Percentiles rank a stretch among this genome's conserved stretches.
phyloP scores from a whole-genome alignment of 257 asterid genomes.

The Galeopsis tetrahit region DNA sequence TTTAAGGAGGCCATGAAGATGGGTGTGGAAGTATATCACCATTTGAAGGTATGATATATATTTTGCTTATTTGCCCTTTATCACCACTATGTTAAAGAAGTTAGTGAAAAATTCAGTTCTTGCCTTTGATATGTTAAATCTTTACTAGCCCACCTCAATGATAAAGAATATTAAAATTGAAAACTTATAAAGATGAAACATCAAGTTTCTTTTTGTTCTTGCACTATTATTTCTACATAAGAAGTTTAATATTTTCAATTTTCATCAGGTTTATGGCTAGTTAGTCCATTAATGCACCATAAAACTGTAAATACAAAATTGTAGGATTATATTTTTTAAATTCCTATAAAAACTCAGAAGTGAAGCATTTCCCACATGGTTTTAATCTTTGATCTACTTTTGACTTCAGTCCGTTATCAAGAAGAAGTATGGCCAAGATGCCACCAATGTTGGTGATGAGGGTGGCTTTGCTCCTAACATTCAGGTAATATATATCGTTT shows the following conservation, averaged over 20 bases:
- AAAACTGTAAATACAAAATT: neutral
- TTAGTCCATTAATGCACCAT: neutral
- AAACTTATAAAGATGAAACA: neutral
- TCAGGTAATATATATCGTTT: conserved; percentile 51
- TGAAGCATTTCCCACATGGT: neutral
- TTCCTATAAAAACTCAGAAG: neutral
- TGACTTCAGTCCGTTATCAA: conserved; percentile 79
- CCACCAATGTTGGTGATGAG: conserved; percentile 93
- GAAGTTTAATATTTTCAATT: neutral
- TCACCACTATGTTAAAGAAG: neutral
- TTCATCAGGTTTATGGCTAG: neutral
- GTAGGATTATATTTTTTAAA: too few relatives aligned
- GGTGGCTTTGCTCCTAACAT: conserved; percentile 98
- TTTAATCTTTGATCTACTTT: conserved; percentile 1
- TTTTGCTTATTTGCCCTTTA: neutral
- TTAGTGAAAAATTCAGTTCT: neutral
- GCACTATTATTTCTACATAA: neutral
- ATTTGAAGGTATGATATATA: conserved; percentile 43
- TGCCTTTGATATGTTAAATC: neutral
- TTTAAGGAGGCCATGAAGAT: conserved; percentile 97
- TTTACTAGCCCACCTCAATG: neutral
- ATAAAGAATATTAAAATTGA: neutral
- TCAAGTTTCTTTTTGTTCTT: neutral
- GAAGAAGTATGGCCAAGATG: conserved; percentile 94
- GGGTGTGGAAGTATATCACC: conserved; percentile 98